phyloP scores from a whole-genome alignment of 208 protist species.

The Acanthamoeba lenticulata region DNA sequence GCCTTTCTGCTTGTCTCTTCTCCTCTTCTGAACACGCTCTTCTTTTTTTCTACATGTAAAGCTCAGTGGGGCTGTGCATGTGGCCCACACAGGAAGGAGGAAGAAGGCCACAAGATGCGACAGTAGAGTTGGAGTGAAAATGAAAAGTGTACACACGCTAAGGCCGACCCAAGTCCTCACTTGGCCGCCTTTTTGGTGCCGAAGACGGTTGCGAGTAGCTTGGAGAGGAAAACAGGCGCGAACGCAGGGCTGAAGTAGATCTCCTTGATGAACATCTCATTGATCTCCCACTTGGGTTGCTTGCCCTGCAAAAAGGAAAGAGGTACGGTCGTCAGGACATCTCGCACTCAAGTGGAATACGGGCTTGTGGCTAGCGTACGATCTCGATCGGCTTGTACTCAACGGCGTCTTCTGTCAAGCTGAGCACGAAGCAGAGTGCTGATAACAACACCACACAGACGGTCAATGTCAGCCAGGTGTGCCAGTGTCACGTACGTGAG shows the following conservation, averaged over 20 bases:
- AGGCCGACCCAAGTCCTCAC: not conserved
- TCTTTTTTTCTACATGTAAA: not conserved
- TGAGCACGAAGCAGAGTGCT: not conserved
- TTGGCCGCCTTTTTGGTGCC: not conserved
- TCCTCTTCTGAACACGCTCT: not conserved
- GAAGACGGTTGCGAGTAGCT: conserved; percentile 43
- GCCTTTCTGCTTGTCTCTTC: not conserved
- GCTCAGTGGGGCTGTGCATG: too few species aligned
- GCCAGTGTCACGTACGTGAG: not conserved
- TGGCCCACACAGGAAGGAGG: too few species aligned
- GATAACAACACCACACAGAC: not conserved
- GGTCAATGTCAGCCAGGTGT: not conserved
- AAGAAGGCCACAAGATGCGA: too few species aligned
- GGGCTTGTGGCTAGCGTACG: not conserved
- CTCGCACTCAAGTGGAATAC: not conserved
- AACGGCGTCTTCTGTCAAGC: not conserved
- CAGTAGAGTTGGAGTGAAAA: too few species aligned
- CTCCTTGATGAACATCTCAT: conserved; percentile 63
- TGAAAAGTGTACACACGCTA: too few species aligned
- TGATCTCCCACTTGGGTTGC: conserved; percentile 55
- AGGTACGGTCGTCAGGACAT: not conserved
- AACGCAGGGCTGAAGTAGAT: conserved; percentile 50
- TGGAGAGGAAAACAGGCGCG: conserved; percentile 50
- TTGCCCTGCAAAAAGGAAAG: not conserved
- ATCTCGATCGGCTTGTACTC: conserved; percentile 49